Evolutionary conservation across 192 early-diverging fungal genomes (phyloP).

Genomic region (Dimargaris xerosporica): DNA sequence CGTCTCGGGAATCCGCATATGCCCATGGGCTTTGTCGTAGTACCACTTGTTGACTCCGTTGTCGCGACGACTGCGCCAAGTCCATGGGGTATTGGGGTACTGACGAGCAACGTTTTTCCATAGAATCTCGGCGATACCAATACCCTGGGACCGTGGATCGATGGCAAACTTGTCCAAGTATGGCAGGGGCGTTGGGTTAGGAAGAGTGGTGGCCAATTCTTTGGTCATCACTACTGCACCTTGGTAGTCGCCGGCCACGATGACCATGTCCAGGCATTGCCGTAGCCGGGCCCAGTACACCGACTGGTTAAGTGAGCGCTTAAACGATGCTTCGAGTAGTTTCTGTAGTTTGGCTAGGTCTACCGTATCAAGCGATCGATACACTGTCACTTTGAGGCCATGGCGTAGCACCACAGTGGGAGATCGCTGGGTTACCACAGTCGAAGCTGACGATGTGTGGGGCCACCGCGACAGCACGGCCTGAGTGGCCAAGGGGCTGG

Average conservation of each 20-base stretch:
- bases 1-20: constrained; percentile 37
- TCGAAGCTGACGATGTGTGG: neutral
- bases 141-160: constrained; percentile 70
- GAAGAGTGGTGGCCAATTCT: constrained; percentile 27
- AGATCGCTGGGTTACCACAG: neutral
- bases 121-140: constrained; percentile 86
- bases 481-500: neutral
- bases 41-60: constrained; percentile 97
- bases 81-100: constrained; percentile 42
- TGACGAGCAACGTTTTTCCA: constrained; percentile 61
- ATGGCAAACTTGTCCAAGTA: constrained; percentile 95
- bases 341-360: constrained; percentile 31
- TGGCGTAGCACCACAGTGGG: constrained; percentile 1
- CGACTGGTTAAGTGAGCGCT: constrained; percentile 33
- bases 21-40: constrained; percentile 82
- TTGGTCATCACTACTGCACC: constrained; percentile 75
- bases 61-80: constrained; percentile 70
- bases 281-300: constrained; percentile 44
- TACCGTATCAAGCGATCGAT: constrained; percentile 15
- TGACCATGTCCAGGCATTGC: constrained; percentile 36
- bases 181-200: neutral
- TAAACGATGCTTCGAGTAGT: constrained; percentile 67
- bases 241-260: constrained; percentile 82
- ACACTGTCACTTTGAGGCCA: neutral
- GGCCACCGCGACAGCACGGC: neutral